Percentiles rank a stretch among this genome's conserved stretches.
phyloP scores from a whole-genome alignment of 78 protist species.

The Dictyostelium citrinum region DNA sequence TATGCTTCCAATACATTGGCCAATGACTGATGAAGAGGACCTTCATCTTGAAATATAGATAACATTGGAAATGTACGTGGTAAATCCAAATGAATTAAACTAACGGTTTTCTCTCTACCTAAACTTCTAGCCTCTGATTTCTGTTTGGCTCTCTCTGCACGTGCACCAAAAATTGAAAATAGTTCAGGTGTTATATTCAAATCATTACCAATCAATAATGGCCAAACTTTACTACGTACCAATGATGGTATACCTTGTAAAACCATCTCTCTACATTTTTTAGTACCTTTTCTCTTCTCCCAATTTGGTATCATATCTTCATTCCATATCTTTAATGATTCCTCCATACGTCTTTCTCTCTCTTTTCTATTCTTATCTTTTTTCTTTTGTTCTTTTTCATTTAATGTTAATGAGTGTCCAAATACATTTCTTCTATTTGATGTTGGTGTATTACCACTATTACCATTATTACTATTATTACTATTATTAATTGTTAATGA shows the following conservation, averaged over 20 bases:
- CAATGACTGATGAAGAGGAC: slow-evolving; percentile 79
- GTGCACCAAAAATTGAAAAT: slow-evolving; percentile 74
- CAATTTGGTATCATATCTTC: slow-evolving; percentile 54
- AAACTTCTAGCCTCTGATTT: slow-evolving; percentile 26
- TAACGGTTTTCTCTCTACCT: slow-evolving; percentile 78
- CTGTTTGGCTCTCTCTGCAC: slow-evolving; percentile 82
- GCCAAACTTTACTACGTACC: slow-evolving; percentile 84
- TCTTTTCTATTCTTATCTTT: slow-evolving; percentile 68
- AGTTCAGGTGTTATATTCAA: slow-evolving; percentile 86
- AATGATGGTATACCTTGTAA: slow-evolving; percentile 85
- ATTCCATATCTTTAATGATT: slow-evolving; percentile 49
- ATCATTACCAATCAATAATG: slow-evolving; percentile 80
- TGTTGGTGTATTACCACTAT: neutral
- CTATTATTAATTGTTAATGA: neutral
- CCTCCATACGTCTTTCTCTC: slow-evolving; percentile 61
- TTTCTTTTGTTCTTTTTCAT: slow-evolving; percentile 50
- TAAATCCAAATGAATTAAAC: slow-evolving; percentile 74
- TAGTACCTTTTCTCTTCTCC: slow-evolving; percentile 57
- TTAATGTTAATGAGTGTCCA: neutral
- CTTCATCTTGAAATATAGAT: slow-evolving; percentile 80
- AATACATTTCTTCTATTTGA: neutral
- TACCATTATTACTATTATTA: neutral
- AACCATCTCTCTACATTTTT: slow-evolving; percentile 49
- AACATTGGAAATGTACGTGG: slow-evolving; percentile 86
- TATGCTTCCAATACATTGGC: slow-evolving; percentile 87